Percentiles rank a stretch among this genome's conserved stretches.
phyloP scores from a whole-genome alignment of 768 basidiomycete species.

The Leccinum broughii region DNA sequence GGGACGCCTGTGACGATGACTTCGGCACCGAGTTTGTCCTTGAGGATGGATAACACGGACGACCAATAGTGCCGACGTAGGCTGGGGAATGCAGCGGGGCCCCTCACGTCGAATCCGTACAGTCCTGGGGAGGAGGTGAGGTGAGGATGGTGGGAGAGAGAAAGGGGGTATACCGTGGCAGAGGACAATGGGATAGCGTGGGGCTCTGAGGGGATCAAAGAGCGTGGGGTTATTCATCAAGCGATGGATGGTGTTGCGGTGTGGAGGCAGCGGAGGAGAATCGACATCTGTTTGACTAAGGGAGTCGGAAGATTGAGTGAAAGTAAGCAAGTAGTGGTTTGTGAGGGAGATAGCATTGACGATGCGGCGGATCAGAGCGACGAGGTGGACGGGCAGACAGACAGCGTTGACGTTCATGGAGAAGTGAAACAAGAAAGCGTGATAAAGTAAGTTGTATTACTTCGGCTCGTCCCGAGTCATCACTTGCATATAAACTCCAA shows the following conservation, averaged over 20 bases:
- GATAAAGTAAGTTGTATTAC: too few relatives aligned
- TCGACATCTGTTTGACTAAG: neutral
- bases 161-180: conserved; percentile 71
- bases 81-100: conserved; percentile 78
- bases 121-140: conserved; percentile 53
- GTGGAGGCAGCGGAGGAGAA: conserved; percentile 18
- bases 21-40: conserved; percentile 82
- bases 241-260: conserved; percentile 58
- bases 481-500: neutral
- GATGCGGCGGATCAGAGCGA: conserved; percentile 60
- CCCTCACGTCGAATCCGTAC: conserved; percentile 93
- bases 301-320: neutral
- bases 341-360: conserved; percentile 71
- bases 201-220: conserved; percentile 73
- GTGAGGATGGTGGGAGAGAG: neutral
- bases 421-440: too few relatives aligned
- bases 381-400: conserved; percentile 59
- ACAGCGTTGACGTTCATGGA: conserved; percentile 38
- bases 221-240: conserved; percentile 77
- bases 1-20: conserved; percentile 97
- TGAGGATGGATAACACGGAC: conserved; percentile 77
- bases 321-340: conserved; percentile 38
- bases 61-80: conserved; percentile 94
- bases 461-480: too few relatives aligned
- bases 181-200: conserved; percentile 90